Percentiles rank a stretch among this genome's conserved stretches.
phyloP scores from a whole-genome alignment of 2,329 filamentous ascomycete species.

The Leptoxyphium fumago region DNA sequence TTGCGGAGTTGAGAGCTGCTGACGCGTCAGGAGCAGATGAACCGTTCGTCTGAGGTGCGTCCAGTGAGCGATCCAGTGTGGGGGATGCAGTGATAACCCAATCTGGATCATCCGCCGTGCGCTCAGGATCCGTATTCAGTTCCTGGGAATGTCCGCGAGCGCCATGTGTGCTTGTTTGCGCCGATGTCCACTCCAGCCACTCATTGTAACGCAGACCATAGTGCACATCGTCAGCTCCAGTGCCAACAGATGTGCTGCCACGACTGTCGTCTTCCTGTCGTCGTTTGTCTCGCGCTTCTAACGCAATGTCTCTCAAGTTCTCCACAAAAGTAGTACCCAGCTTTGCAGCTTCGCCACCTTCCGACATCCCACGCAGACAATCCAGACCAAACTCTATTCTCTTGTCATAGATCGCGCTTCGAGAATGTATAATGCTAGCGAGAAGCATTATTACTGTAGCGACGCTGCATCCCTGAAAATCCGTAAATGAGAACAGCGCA shows the following conservation, averaged over 20 bases:
- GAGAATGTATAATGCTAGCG: slow-evolving; percentile 1
- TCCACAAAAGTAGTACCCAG: slow-evolving; percentile 1
- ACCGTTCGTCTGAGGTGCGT: no score
- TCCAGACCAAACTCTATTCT: background rate
- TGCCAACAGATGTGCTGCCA: background rate
- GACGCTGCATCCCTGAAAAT: slow-evolving; percentile 4
- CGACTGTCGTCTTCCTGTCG: background rate
- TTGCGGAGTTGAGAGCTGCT: no score
- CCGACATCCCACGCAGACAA: slow-evolving; percentile 1
- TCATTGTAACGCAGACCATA: background rate
- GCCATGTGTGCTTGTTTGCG: no score
- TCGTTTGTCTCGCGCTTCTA: slow-evolving; percentile 1
- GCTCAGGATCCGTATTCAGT: no score
- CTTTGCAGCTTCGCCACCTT: background rate
- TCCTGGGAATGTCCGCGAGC: no score
- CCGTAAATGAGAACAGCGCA: slow-evolving; percentile 2
- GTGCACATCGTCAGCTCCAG: background rate
- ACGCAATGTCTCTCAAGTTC: background rate
- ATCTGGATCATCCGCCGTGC: no score
- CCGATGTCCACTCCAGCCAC: background rate
- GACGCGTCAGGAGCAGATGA: no score
- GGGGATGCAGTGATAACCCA: no score
- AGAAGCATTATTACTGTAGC: slow-evolving; percentile 2
- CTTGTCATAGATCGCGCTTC: slow-evolving; percentile 1
- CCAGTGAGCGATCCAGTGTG: no score